Evolutionary conservation across 371 early-diverging fungal genomes (phyloP).

Genomic region (Apophysomyces ossiformis): DNA sequence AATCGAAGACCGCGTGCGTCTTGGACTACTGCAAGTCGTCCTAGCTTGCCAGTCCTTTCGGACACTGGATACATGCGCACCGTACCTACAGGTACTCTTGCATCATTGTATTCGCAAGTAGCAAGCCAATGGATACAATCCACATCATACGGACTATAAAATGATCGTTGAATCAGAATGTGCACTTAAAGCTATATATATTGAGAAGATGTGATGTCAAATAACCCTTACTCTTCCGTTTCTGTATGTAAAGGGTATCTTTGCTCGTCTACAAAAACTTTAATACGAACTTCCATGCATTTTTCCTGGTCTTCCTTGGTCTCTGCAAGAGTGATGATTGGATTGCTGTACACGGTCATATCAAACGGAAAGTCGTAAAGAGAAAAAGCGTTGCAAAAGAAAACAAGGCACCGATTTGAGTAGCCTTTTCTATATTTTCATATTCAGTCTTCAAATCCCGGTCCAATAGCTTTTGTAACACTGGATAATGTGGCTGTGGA

Average conservation of each 20-base stretch:
- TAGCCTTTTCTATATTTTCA: not conserved
- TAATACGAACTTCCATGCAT: slow-evolving; percentile 35
- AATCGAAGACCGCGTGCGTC: slow-evolving; percentile 40
- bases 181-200: too few relatives aligned
- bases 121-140: slow-evolving; percentile 39
- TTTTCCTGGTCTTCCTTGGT: slow-evolving; percentile 24
- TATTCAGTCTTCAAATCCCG: not conserved
- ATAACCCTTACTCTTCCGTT: slow-evolving; percentile 38
- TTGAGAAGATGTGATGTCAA: not conserved
- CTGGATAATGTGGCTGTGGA: not conserved
- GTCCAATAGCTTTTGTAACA: not conserved
- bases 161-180: too few relatives aligned
- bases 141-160: slow-evolving; percentile 27
- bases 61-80: slow-evolving; percentile 35
- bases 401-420: not conserved
- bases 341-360: not conserved
- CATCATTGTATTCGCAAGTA: slow-evolving; percentile 23
- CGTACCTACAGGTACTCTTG: slow-evolving; percentile 38
- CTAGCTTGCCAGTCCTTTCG: slow-evolving; percentile 39
- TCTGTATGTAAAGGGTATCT: slow-evolving; percentile 38
- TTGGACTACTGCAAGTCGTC: slow-evolving; percentile 45
- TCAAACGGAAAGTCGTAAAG: not conserved
- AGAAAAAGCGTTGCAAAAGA: not conserved
- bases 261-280: slow-evolving; percentile 48
- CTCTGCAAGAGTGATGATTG: not conserved